Evolutionary conservation across 257 asterid species (phyloP), one percentile per base, ranked within the genome.

Genomic region (Jacaranda mimosifolia): DNA sequence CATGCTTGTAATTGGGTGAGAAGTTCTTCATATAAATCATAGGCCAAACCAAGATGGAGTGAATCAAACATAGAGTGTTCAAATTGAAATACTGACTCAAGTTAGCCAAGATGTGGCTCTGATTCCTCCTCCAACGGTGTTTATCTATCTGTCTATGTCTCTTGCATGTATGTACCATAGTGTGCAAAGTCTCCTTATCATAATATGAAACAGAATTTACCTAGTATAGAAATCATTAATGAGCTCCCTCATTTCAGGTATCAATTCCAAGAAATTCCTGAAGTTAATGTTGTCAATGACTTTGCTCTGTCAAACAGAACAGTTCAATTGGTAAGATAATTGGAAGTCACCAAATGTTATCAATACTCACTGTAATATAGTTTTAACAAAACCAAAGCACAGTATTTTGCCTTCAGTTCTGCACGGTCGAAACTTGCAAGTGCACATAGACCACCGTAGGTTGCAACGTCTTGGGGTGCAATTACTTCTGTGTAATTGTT

Each of bases 361-460:
- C 63, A 38, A 12, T 39, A 9, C 18, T 48, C 51, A 19, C 26
- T 7, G 10, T 46, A 35, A 52, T 42, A 21, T 51, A 10, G 2
- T 10, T 21, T 0, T 63, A 51, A 59, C 38, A 63, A 38, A 63
- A 70, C 51, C 45, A 6, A 12, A n/a, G 46, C 14, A 48, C 36
- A 9, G 58, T 5, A 56, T 56, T 35, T 83, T 60, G 73, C 98
- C 97, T 89, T 93, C 72, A 93, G 89, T 73, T 93, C 97, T 21
- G 92, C 82, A 19, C 97, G 91, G 76, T 93, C 94, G 79, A 93
- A 93, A 81, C 89, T 93, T 80, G 98, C 97, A 72, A 93, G 97
- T 65, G 97, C 98, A 85, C 98, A 93, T 62, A 93, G 89, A 68
- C 97, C 92, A 81, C 97, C 97, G 77, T 93, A 93, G 42, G 97